These are phyloP conservation scores for Alternaria incomplexa DNA, from an alignment of 2,329 filamentous ascomycete species.

Conservation along the genomic window DNA sequence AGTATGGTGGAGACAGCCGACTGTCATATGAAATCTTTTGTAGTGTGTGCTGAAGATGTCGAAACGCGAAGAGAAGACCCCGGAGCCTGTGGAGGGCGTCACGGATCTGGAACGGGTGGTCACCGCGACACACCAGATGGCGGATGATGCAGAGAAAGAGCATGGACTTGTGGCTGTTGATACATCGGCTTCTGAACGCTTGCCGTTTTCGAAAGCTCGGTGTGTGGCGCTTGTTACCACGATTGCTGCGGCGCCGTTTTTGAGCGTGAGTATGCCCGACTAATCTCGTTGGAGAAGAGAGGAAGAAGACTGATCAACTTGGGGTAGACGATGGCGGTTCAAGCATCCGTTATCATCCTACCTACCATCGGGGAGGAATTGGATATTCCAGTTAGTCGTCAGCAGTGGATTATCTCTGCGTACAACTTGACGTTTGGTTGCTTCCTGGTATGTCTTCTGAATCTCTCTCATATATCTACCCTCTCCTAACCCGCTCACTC, in stretches of 20 bases:
- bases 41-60: not conserved
- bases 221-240: constrained; percentile 38
- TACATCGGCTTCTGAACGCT: constrained; percentile 7
- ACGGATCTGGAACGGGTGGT: constrained; percentile 8
- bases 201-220: constrained; percentile 41
- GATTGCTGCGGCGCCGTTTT: constrained; percentile 37
- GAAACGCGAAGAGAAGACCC: not conserved
- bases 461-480: too few species aligned
- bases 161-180: constrained; percentile 6
- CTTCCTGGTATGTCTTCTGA: too few species aligned
- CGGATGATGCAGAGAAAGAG: not conserved
- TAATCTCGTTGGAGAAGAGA: not conserved
- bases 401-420: constrained; percentile 71
- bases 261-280: constrained; percentile 33
- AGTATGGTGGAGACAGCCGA: not conserved
- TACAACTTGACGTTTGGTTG: constrained; percentile 72
- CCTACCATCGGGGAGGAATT: constrained; percentile 66
- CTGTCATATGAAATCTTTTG: accelerated
- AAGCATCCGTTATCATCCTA: constrained; percentile 67
- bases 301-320: not conserved
- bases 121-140: not conserved
- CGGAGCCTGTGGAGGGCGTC: not conserved
- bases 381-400: constrained; percentile 62
- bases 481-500: too few species aligned
- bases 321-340: constrained; percentile 61